Evolutionary conservation across 441 rosid species (phyloP), one percentile per base, ranked within the genome.

Genomic region (Jatropha podagrica): DNA sequence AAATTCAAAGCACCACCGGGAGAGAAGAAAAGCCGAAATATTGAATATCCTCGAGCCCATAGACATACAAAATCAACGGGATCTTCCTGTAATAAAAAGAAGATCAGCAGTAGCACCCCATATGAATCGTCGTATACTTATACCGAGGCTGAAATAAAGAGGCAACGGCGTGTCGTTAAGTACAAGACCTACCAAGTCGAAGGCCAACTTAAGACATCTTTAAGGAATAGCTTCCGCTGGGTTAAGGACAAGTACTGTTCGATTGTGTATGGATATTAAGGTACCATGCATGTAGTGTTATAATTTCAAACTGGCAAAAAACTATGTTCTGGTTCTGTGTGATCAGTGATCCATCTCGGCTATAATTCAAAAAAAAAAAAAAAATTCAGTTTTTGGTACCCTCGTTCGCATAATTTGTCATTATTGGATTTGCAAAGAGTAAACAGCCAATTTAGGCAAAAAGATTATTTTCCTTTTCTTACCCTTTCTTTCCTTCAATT

Each of bases 131-230:
- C 65, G 6, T 55, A 80, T 48, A 70, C 67, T 58, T 37, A 23
- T n/a, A 48, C 58, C 7, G 84, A 83, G 11, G 23, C 83, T 0
- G 86, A 86, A 54, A 6, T 77, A 68, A 84, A 81, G 81, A 79
- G 87, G 48, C 86, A 82, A 56, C 77, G 65, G 17, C 76, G 89
- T 18, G 69, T 86, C n/a, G 73, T 68, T 0, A 84, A 51, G 74
- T 86, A 86, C 72, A 82, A 78, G 49, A 23, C 81, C 4, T 86
- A 84, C 2, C 78, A 77, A 0, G 78, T 78, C 0, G 87, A 82
- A 73, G 78, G 83, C 14, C 62, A 68, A 40, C 38, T 84, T 65
- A 83, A 75, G 60, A 26, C 72, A 7, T 79, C 86, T 9, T 38
- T 85, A 0, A 69, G 70, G 18, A 70, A 46, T 13, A 82, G 89